Evolutionary conservation across 495 filamentous ascomycete genomes (phyloP), one percentile per base, ranked within the genome.

Genomic region (Chaetomium tenue): DNA sequence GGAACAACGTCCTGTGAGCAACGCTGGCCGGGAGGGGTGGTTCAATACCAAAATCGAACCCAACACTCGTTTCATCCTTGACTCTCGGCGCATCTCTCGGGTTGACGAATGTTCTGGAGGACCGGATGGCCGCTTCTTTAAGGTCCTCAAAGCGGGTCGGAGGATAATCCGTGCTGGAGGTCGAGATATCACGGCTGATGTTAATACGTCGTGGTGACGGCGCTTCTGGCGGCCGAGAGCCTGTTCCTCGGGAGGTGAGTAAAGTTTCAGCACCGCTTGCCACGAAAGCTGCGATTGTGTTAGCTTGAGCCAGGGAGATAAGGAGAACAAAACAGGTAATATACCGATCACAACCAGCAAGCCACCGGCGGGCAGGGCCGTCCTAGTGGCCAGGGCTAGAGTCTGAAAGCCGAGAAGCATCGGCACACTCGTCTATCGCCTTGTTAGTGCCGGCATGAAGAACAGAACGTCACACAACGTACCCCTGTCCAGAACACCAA

Each of bases 401-500:
- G 67, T 66, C 11, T 61, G 60, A 55, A 82, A 74, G 22, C 82
- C 82, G 11, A 85, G 71, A 26, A 81, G 68, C 64, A 83, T 71
- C 7, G 77, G 71, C 9, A 81, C 79, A 62, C 83, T 84, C 53
- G 75, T 78, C 79, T 83, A 53, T 11, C 61, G 18, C 2, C 37
- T 30, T 58, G 60, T 73, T 51, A 79, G 75, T 23, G 71, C 20
- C 12, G 8, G 18, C n/a, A 7, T 5, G 28, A 37, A 15, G 9
- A 15, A 0, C 30, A 16, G 28, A 30, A 30, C 6, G 13, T 4
- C 18, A 12, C 2, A 58, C 4, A 22, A 75, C 78, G 48, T 70
- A 83, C 80, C 63, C 69, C 82, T 18, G 74, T 81, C 83, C 83
- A 85, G 28, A 82, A 61, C 30, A 70, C 71, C 54, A 82, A 63